phyloP scores from a whole-genome alignment of 768 basidiomycete genomes.

The Termitomyces eurrhizus region DNA sequence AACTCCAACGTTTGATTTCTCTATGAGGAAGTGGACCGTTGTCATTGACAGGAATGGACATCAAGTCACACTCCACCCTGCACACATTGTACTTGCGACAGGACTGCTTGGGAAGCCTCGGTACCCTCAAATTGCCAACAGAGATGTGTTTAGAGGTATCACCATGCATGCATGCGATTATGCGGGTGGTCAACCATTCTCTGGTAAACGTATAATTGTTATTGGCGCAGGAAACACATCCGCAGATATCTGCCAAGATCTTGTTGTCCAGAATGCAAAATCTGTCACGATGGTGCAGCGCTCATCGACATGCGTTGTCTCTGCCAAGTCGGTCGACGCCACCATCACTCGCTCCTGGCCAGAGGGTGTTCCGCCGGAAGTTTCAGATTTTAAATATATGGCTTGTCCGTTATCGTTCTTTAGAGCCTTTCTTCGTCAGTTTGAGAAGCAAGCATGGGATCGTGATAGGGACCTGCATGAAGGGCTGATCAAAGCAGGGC shows the following conservation, averaged over 20 bases:
- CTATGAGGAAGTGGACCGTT: slow-evolving; percentile 29
- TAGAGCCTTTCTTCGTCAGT: slow-evolving; percentile 16
- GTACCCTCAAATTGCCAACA: slow-evolving; percentile 24
- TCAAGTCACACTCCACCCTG: slow-evolving; percentile 27
- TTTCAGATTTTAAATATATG: slow-evolving; percentile 22
- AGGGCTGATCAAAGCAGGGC: slow-evolving; percentile 30
- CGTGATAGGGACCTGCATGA: slow-evolving; percentile 30
- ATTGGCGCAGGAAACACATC: slow-evolving; percentile 38
- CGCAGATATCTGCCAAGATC: slow-evolving; percentile 36
- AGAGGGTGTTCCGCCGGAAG: slow-evolving; percentile 16
- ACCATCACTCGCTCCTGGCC: slow-evolving; percentile 16
- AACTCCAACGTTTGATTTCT: slow-evolving; percentile 29
- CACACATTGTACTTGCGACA: slow-evolving; percentile 36
- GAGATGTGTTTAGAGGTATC: slow-evolving; percentile 26
- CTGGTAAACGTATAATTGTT: slow-evolving; percentile 34
- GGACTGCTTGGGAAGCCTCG: slow-evolving; percentile 31
- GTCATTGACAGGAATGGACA: slow-evolving; percentile 26
- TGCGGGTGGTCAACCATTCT: slow-evolving; percentile 22
- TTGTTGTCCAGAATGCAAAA: slow-evolving; percentile 25
- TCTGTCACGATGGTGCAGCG: slow-evolving; percentile 41
- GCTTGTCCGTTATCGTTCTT: slow-evolving; percentile 22
- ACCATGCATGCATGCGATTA: slow-evolving; percentile 30
- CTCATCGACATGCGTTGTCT: slow-evolving; percentile 31
- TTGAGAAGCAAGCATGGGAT: slow-evolving; percentile 20
- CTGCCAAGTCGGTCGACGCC: slow-evolving; percentile 3